phyloP scores from a whole-genome alignment of 2,329 filamentous ascomycete genomes.

The Mariannaea elegans region DNA sequence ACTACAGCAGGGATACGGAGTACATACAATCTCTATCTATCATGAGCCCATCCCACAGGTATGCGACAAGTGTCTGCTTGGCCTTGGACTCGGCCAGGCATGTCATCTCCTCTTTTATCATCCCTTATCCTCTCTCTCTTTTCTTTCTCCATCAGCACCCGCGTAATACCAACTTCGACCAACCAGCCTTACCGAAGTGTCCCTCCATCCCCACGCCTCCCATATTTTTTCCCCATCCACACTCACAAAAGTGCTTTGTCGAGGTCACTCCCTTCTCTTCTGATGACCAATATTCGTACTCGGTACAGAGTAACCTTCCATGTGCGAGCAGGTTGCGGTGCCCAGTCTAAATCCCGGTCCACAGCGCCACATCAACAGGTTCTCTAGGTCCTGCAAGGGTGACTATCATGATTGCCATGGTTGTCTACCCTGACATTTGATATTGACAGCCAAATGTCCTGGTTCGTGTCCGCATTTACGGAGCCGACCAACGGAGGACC shows the following conservation, averaged over 20 bases:
- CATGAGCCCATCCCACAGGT: slow-evolving; percentile 33
- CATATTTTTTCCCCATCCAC: neutral
- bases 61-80: slow-evolving; percentile 22
- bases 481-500: slow-evolving; percentile 19
- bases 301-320: neutral
- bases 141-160: slow-evolving; percentile 20
- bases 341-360: neutral
- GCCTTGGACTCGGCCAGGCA: neutral
- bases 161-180: slow-evolving; percentile 7
- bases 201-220: neutral
- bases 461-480: slow-evolving; percentile 12
- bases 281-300: slow-evolving; percentile 1
- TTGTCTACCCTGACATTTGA: slow-evolving; percentile 26
- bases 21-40: slow-evolving; percentile 1
- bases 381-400: slow-evolving; percentile 12
- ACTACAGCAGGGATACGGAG: too few relatives aligned
- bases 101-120: slow-evolving; percentile 2
- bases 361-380: slow-evolving; percentile 2
- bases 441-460: slow-evolving; percentile 6
- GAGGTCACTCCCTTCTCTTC: slow-evolving; percentile 8
- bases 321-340: slow-evolving; percentile 8
- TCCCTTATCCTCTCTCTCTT: slow-evolving; percentile 6
- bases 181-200: slow-evolving; percentile 16
- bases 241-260: slow-evolving; percentile 5
- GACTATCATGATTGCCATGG: slow-evolving; percentile 17